Evolutionary conservation across 257 asterid species (phyloP), one percentile per base, ranked within the genome.

Genomic region (Solanum gracilifrons): DNA sequence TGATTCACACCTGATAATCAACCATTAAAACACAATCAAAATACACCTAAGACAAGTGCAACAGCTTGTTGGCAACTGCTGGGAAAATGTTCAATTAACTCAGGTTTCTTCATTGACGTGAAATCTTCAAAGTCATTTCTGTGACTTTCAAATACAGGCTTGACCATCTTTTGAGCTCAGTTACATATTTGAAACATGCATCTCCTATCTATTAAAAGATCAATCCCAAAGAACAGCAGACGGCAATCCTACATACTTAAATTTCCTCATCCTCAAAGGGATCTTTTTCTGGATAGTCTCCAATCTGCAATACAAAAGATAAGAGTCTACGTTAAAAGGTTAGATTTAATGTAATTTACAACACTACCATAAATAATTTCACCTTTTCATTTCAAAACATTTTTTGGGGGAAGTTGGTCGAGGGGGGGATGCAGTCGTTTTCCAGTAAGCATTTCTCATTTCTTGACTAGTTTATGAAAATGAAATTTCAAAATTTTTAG

Each of bases 231-330:
- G 84, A 77, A 46, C 64, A 77, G 37, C 36, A 79, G 16, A 41
- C 16, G 37, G 37, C 15, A 79, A 15, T 79, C 62, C 16, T 79
- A 41, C 29, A 8, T 13, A 88, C 83, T 94, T 90, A 95, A 88
- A 95, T 93, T 90, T 97, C 98, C 21, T 97, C 98, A 55, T 96
- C 98, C 90, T 95, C 98, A 23, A 97, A 94, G 4, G 96, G 98
- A 90, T 97, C 98, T 41, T 93, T 93, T 91, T 95, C 98, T 27
- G 99, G 98, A 55, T 93, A 95, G 91, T 94, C 98, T 16, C 98
- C 98, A 71, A 94, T 98, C 99, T 96, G 96, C 85, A 74, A 87
- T 48, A 64, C 46, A 32, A 16, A 18, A 36, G n/a, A 21, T 20
- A n/a, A 71, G 84, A 85, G 82, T 27, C 36, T 4, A n/a, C 29